Evolutionary conservation across 305 asterid species (phyloP).

Genomic region (Fraxinus ornus): DNA sequence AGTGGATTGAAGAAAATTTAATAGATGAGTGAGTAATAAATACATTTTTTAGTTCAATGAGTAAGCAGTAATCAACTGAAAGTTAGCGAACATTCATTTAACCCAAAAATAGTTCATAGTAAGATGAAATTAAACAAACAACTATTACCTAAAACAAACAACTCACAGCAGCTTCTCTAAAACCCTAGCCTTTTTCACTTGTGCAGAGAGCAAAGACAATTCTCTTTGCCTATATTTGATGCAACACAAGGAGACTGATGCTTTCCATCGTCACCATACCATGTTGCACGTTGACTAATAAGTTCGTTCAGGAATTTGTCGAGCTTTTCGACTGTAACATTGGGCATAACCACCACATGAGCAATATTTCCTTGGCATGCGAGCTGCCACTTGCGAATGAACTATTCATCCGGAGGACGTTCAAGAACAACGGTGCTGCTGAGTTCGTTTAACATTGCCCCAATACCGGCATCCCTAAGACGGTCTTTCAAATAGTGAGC

Average conservation of each 20-base stretch:
- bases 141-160: neutral
- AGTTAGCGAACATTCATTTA: no score
- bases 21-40: no score
- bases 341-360: constrained; percentile 33
- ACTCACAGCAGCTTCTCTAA: neutral
- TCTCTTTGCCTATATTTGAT: constrained; percentile 24
- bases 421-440: constrained; percentile 38
- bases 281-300: neutral
- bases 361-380: constrained; percentile 30
- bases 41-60: no score
- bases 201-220: constrained; percentile 18
- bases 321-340: constrained; percentile 18
- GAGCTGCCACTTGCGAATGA: constrained; percentile 33
- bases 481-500: constrained; percentile 25
- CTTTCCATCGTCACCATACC: constrained; percentile 21
- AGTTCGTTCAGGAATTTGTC: constrained; percentile 23
- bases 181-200: neutral
- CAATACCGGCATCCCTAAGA: constrained; percentile 21
- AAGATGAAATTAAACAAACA: neutral
- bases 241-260: constrained; percentile 27
- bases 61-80: no score
- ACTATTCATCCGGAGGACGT: constrained; percentile 27
- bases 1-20: no score
- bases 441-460: constrained; percentile 29
- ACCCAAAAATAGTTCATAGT: no score